Base-by-base conservation (phyloP, 805 yeast species). In the Candida succiphila region DNA sequence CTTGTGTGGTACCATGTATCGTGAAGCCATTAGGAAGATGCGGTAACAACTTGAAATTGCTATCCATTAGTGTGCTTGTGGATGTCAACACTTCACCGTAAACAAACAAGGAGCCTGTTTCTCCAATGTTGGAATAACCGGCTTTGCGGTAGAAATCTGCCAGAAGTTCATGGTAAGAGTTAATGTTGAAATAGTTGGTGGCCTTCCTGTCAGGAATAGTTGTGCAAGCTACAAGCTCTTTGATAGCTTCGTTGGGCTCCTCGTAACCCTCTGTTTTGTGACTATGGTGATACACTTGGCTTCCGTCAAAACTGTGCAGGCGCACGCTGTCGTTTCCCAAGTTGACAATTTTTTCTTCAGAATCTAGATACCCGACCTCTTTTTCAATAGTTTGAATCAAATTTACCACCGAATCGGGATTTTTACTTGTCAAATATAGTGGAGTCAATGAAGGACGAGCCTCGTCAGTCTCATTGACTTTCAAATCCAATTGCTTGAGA, bases 81-180 rank as follows among this genome's bases (percentile, higher is more conserved):
- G 97, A 88, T 0, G 96, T 83, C 2, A 88, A 75, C 5, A 88
- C 94, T 49, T 89, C 96, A 12, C 85, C 86, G 49, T 89, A 89
- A 24, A 83, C 57, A 17, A 84, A 53, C 2, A 67, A 50, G 1
- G 80, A 58, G 2, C 96, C 97, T 27, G 78, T 59, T 3, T 56
- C 58, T 4, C 62, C 63, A 10, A 36, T 31, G 2, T 41, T 21
- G 14, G 33, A 22, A 54, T 47, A 27, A 44, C 51, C 45, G 49
- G 44, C 22, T 41, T 38, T 29, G 40, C 44, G 22, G 54, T 67
- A 56, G 16, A 50, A 48, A 17, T 49, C 44, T 16, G 50, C 51
- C 29, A 83, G 52, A 19, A 51, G 44, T 7, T 56, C 48, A 51
- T 68, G 81, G 52, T 78, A 92, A 23, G 60, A 47, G 7, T 50